Conservation (phyloP, 352 stramenopile genomes). For the Pythium scleroteichum region DNA sequence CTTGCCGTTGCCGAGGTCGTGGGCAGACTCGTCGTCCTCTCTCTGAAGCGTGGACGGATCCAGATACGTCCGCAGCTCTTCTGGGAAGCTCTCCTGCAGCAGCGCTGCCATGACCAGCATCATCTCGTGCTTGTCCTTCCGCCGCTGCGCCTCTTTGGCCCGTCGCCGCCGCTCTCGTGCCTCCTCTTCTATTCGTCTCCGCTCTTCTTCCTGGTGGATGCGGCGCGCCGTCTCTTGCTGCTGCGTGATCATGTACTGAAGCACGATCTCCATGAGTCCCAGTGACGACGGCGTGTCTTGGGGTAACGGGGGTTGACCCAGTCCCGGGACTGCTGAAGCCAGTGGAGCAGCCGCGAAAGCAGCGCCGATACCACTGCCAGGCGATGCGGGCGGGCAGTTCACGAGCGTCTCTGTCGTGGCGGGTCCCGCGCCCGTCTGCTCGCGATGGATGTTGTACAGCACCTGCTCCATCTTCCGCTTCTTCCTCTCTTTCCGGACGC, state of each 20-base stretch:
- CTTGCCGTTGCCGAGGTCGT: background rate
- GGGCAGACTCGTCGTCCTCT: background rate
- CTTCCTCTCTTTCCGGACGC: constrained; percentile 57
- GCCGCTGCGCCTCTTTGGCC: constrained; percentile 35
- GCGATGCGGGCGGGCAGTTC: background rate
- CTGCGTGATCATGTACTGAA: constrained; percentile 57
- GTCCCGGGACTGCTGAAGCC: no score
- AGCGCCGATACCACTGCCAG: background rate
- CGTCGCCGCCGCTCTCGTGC: constrained; percentile 31
- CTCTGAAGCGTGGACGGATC: background rate
- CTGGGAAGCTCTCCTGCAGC: constrained; percentile 46
- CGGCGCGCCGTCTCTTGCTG: constrained; percentile 43
- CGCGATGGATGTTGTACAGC: constrained; percentile 49
- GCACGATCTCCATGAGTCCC: constrained; percentile 48
- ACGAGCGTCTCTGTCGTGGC: no score
- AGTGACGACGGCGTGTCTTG: constrained; percentile 15
- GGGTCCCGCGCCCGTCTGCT: constrained; percentile 25
- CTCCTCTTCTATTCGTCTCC: constrained; percentile 33
- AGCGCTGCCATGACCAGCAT: constrained; percentile 54
- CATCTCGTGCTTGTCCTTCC: constrained; percentile 48
- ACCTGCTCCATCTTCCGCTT: constrained; percentile 64
- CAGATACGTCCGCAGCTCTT: constrained; percentile 41
- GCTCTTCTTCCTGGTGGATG: constrained; percentile 36
- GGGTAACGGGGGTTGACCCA: background rate
- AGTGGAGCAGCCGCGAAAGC: background rate